These are phyloP conservation scores for Herpotrichia juniperi DNA, from an alignment of 2,329 filamentous ascomycete genomes.

Conservation along the genomic window DNA sequence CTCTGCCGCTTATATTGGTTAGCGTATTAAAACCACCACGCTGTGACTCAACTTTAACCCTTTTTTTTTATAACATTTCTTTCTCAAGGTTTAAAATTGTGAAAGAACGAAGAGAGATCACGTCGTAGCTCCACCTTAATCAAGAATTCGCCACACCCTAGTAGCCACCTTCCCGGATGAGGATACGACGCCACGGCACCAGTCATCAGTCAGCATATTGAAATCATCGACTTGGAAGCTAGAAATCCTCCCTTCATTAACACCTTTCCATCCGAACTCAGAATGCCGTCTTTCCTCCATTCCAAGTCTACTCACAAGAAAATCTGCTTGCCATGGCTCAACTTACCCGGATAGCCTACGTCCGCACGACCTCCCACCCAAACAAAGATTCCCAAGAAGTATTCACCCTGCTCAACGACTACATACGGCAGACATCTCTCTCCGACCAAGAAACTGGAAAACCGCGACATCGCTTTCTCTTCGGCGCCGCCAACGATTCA, in stretches of 20 bases:
- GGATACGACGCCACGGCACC: not conserved
- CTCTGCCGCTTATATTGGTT: not conserved
- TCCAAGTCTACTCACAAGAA: too few relatives aligned
- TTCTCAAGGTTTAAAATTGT: too few relatives aligned
- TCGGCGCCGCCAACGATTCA: not conserved
- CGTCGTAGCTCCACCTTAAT: too few relatives aligned
- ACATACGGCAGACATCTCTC: not conserved
- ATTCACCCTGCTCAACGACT: not conserved
- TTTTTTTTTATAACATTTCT: too few relatives aligned
- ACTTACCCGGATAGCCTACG: not conserved
- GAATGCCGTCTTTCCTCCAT: too few relatives aligned
- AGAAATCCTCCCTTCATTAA: not conserved
- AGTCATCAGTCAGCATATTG: not conserved
- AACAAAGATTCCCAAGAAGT: not conserved
- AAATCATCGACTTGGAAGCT: too few relatives aligned
- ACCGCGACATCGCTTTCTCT: slow-evolving; percentile 5
- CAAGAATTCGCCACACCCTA: too few relatives aligned
- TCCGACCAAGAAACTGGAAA: not conserved
- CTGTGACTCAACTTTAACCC: not conserved
- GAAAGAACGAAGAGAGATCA: too few relatives aligned
- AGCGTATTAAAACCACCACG: too few relatives aligned
- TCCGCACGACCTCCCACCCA: not conserved
- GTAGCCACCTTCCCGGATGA: not conserved
- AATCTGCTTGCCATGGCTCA: not conserved
- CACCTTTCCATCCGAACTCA: not conserved